Conservation (phyloP, 768 basidiomycete species). For the Mycena leptocephala region DNA sequence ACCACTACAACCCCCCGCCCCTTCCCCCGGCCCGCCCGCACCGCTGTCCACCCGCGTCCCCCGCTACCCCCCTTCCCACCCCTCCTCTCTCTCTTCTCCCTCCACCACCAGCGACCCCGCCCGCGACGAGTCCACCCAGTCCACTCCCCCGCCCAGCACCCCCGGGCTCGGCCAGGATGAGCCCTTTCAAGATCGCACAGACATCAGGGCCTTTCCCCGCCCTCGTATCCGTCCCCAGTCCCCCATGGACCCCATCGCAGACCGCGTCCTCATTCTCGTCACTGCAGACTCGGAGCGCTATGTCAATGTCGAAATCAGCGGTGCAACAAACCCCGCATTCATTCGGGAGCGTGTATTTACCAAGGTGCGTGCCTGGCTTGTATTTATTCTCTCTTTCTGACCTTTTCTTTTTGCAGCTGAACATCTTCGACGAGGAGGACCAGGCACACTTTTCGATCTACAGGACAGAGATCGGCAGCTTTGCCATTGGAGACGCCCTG, state of each 20-base stretch:
- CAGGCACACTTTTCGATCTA: constrained; percentile 85
- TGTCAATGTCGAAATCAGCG: constrained; percentile 80
- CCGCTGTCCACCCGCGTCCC: constrained; percentile 42
- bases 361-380: constrained; percentile 66
- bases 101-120: constrained; percentile 78
- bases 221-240: constrained; percentile 48
- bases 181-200: constrained; percentile 45
- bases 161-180: constrained; percentile 62
- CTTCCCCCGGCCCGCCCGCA: constrained; percentile 55
- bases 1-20: constrained; percentile 49
- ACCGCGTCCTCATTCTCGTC: constrained; percentile 73
- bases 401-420: constrained; percentile 64
- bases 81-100: constrained; percentile 75
- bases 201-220: constrained; percentile 19
- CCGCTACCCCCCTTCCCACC: constrained; percentile 62
- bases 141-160: constrained; percentile 82
- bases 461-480: constrained; percentile 89
- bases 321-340: constrained; percentile 74
- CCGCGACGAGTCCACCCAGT: constrained; percentile 75
- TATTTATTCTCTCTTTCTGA: constrained; percentile 15
- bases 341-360: constrained; percentile 88
- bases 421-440: constrained; percentile 87
- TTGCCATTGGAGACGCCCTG: constrained; percentile 82
- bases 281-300: constrained; percentile 86
- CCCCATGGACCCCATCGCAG: constrained; percentile 54